Evolutionary conservation across 805 yeast genomes (phyloP).

Genomic region (Kluyveromyces nonfermentans): DNA sequence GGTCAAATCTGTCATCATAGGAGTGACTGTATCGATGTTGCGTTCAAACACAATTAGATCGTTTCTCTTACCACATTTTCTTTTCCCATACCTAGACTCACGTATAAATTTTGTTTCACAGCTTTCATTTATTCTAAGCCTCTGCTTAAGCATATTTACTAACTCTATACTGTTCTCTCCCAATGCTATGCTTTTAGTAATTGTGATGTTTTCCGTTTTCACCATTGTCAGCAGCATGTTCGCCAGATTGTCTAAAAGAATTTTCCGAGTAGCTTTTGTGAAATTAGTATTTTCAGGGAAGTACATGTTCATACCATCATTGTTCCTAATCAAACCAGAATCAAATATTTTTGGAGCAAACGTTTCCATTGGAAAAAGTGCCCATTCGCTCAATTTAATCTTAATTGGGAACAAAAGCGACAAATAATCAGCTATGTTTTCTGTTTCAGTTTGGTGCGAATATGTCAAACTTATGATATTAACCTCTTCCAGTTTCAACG

Average conservation of each 20-base stretch:
- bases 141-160: slow-evolving; percentile 12
- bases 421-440: not conserved
- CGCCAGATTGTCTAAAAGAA: slow-evolving; percentile 22
- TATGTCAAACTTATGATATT: slow-evolving; percentile 8
- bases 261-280: slow-evolving; percentile 18
- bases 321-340: slow-evolving; percentile 17
- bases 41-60: slow-evolving; percentile 78
- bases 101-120: slow-evolving; percentile 16
- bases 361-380: slow-evolving; percentile 18
- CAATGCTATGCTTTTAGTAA: slow-evolving; percentile 20
- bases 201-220: slow-evolving; percentile 14
- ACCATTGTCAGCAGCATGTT: slow-evolving; percentile 17
- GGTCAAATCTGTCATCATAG: slow-evolving; percentile 65
- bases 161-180: slow-evolving; percentile 19
- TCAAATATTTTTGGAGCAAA: slow-evolving; percentile 21
- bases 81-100: slow-evolving; percentile 25
- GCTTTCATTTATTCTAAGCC: slow-evolving; percentile 8
- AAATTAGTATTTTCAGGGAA: slow-evolving; percentile 14
- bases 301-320: slow-evolving; percentile 20
- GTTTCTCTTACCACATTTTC: slow-evolving; percentile 41
- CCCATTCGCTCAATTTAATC: slow-evolving; percentile 15
- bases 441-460: not conserved
- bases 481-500: slow-evolving; percentile 1
- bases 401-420: not conserved
- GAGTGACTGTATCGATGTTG: slow-evolving; percentile 61